Conservation (phyloP, 257 asterid species). For the Ehretia macrophylla region DNA sequence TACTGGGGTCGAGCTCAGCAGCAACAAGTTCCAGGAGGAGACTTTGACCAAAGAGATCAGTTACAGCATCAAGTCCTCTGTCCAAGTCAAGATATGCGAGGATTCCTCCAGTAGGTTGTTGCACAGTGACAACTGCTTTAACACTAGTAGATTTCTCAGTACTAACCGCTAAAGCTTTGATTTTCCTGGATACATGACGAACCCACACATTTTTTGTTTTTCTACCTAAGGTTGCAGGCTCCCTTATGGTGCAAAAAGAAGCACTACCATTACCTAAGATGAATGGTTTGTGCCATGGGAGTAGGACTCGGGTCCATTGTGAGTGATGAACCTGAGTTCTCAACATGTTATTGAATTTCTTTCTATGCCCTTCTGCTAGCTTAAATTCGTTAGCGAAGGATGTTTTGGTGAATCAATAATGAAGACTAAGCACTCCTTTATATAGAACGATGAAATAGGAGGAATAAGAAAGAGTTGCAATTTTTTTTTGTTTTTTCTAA, state of each 20-base stretch:
- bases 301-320: not conserved
- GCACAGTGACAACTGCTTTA: slow-evolving; percentile 41
- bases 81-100: not conserved
- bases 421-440: not conserved
- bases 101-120: slow-evolving; percentile 36
- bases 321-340: not conserved
- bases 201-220: not conserved
- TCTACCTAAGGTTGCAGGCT: not conserved
- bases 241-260: not conserved
- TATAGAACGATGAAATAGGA: not conserved
- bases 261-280: slow-evolving; percentile 2
- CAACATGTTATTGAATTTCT: not conserved
- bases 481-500: too few relatives aligned
- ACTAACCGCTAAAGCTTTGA: slow-evolving; percentile 20
- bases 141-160: slow-evolving; percentile 21
- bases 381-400: too few relatives aligned
- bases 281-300: slow-evolving; percentile 18
- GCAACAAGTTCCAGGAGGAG: slow-evolving; percentile 25
- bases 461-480: too few relatives aligned
- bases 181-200: slow-evolving; percentile 3
- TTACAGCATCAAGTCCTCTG: slow-evolving; percentile 23
- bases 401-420: not conserved
- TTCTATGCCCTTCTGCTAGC: too few relatives aligned
- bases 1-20: slow-evolving; percentile 37
- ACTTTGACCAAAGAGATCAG: slow-evolving; percentile 17